phyloP scores from a whole-genome alignment of 2,329 filamentous ascomycete genomes.

The Xylariomycetidae sp. region DNA sequence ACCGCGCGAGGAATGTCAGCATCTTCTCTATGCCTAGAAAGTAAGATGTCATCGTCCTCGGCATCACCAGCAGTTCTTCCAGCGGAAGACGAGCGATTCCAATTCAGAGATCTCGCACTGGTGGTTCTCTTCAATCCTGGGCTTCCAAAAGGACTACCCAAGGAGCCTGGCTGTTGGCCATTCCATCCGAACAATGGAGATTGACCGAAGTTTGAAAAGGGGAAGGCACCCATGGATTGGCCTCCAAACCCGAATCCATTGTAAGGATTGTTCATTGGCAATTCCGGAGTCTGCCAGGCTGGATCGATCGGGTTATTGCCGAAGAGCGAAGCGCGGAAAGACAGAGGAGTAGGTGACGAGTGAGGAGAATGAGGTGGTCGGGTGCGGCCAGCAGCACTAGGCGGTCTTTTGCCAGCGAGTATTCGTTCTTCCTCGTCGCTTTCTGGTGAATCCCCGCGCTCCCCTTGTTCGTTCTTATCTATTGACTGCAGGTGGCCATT shows the following conservation, averaged over 20 bases:
- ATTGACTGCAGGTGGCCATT: constrained; percentile 73
- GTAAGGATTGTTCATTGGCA: constrained; percentile 16
- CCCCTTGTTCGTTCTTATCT: constrained; percentile 31
- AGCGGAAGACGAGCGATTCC: constrained; percentile 3
- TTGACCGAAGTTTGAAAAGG: constrained; percentile 8
- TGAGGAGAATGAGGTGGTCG: too few relatives aligned
- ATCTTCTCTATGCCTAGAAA: constrained; percentile 9
- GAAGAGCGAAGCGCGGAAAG: constrained; percentile 11
- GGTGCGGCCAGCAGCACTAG: too few relatives aligned
- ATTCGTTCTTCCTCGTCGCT: constrained; percentile 31
- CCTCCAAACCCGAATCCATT: constrained; percentile 26
- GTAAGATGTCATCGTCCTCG: constrained; percentile 22
- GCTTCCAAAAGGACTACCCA: constrained; percentile 4
- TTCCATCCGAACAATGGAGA: constrained; percentile 6
- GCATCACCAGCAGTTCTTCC: constrained; percentile 7
- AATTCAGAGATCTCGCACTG: constrained; percentile 12
- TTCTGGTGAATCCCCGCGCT: constrained; percentile 20
- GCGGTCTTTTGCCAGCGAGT: constrained; percentile 22
- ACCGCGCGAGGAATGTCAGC: neutral
- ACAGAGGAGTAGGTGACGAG: too few relatives aligned
- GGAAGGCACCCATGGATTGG: constrained; percentile 10
- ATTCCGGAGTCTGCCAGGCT: constrained; percentile 30
- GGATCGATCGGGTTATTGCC: constrained; percentile 26
- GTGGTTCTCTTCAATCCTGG: constrained; percentile 9
- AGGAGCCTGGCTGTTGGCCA: constrained; percentile 4